Evolutionary conservation across 1,284 basidiomycete species (phyloP), one percentile per base, ranked within the genome.

Genomic region (Hortiboletus rubellus): DNA sequence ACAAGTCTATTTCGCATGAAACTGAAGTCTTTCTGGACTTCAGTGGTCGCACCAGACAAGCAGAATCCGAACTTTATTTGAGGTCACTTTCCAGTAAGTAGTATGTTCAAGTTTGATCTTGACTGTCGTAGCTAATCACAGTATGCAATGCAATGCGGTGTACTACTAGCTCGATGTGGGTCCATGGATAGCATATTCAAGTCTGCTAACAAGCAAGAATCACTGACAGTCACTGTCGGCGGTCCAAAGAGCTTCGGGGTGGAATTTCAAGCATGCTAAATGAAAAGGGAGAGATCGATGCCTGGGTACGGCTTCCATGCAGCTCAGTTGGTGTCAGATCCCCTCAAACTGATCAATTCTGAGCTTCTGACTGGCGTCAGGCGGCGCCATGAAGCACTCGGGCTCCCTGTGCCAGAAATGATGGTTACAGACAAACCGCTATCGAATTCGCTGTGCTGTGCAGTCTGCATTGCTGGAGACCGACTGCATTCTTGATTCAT

Each of bases 51-150:
- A 46, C 44, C 8, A 6, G 40, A 27, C 50, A 47, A 18, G 42
- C 43, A 2, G 37, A 55, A 18, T 55, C 48, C 0, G 48, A 55
- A 31, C 9, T n/a, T 9, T 55, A 50, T 33, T 12, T 55, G 7
- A n/a, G n/a, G 37, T 46, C 54, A 22, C 48, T 55, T 14, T 44
- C 54, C 3, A 55, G 54, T 55, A 46, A n/a, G n/a, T n/a, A 50
- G 48, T 50, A 5, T 15, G 7, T 38, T n/a, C n/a, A n/a, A n/a
- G 17, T 11, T 22, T 24, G n/a, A 34, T 34, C 33, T 34, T 12
- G 5, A 34, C 33, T 34, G 12, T 12, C 12, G 33, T 34, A 34
- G 33, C 33, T 34, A 12, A 34, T 34, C n/a, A n/a, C n/a, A n/a
- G n/a, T n/a, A n/a, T n/a, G n/a, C n/a, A 34, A 34, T 34, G 33